phyloP scores from a whole-genome alignment of 306 rosid genomes.

The Quercus alba region DNA sequence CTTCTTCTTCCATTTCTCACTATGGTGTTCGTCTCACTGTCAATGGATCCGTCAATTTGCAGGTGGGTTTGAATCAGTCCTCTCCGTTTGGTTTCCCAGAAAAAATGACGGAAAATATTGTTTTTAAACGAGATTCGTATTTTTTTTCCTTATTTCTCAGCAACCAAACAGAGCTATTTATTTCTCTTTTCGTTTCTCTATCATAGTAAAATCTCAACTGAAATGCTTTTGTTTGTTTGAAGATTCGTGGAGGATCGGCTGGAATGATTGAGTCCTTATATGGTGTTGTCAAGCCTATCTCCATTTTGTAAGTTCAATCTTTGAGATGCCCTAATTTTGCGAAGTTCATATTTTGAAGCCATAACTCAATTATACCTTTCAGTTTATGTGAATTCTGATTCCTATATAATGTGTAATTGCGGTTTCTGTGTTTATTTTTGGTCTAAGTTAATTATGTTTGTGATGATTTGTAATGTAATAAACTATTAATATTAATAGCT shows the following conservation, averaged over 20 bases:
- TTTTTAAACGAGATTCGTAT: background rate
- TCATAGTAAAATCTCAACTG: too few relatives aligned
- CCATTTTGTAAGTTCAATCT: constrained; percentile 61
- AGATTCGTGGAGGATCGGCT: constrained; percentile 95
- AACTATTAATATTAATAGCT: background rate
- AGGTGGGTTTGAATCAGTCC: constrained; percentile 58
- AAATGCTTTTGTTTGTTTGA: constrained; percentile 4
- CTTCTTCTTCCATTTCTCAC: constrained; percentile 70
- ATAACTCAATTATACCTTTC: background rate
- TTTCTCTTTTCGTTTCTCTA: background rate
- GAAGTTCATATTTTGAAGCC: background rate
- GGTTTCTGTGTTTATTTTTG: background rate
- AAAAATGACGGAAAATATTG: background rate
- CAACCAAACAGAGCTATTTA: constrained; percentile 1
- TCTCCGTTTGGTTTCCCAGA: constrained; percentile 10
- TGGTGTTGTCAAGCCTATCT: constrained; percentile 76
- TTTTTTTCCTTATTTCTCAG: background rate
- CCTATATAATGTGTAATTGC: background rate
- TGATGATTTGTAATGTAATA: background rate
- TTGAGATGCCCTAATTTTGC: background rate
- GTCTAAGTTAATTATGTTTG: background rate
- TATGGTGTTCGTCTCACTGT: constrained; percentile 64
- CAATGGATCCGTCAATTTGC: constrained; percentile 81
- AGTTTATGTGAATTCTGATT: background rate
- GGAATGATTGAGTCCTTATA: constrained; percentile 78